Percentiles rank a stretch among this genome's conserved stretches.
These are phyloP conservation scores for Nothophytophthora sp. DNA, from an alignment of 352 stramenopile species.

Conservation along the genomic window DNA sequence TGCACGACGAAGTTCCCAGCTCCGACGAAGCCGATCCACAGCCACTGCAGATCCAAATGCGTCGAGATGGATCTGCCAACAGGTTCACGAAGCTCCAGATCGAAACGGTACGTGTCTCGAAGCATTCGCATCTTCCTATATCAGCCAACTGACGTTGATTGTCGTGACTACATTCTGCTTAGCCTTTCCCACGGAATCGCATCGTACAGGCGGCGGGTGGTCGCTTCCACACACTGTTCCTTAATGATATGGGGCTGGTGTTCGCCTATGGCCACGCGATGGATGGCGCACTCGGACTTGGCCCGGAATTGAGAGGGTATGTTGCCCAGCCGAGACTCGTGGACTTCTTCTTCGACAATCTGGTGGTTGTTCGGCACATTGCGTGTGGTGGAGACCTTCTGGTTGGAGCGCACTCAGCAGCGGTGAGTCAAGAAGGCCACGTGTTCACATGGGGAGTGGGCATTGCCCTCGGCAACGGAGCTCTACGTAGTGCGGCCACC, in stretches of 20 bases:
- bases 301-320: slow-evolving; percentile 14
- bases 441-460: slow-evolving; percentile 84
- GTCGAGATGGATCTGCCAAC: too few relatives aligned
- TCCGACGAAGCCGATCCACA: not conserved
- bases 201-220: slow-evolving; percentile 61
- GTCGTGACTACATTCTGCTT: not conserved
- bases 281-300: slow-evolving; percentile 58
- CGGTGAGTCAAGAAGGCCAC: slow-evolving; percentile 46
- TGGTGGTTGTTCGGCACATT: slow-evolving; percentile 38
- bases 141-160: not conserved
- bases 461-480: slow-evolving; percentile 45
- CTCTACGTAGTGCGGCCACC: slow-evolving; percentile 32
- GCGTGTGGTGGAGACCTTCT: slow-evolving; percentile 58
- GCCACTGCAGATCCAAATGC: too few relatives aligned
- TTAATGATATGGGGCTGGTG: slow-evolving; percentile 64
- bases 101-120: slow-evolving; percentile 29
- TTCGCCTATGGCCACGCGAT: slow-evolving; percentile 55
- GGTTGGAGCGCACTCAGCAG: slow-evolving; percentile 69
- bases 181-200: slow-evolving; percentile 61
- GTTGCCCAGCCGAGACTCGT: slow-evolving; percentile 38
- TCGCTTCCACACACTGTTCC: slow-evolving; percentile 59
- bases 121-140: not conserved
- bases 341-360: slow-evolving; percentile 54
- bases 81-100: slow-evolving; percentile 27
- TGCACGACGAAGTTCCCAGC: slow-evolving; percentile 7